Evolutionary conservation across 495 filamentous ascomycete species (phyloP).

Genomic region (Acidiella bohemica): DNA sequence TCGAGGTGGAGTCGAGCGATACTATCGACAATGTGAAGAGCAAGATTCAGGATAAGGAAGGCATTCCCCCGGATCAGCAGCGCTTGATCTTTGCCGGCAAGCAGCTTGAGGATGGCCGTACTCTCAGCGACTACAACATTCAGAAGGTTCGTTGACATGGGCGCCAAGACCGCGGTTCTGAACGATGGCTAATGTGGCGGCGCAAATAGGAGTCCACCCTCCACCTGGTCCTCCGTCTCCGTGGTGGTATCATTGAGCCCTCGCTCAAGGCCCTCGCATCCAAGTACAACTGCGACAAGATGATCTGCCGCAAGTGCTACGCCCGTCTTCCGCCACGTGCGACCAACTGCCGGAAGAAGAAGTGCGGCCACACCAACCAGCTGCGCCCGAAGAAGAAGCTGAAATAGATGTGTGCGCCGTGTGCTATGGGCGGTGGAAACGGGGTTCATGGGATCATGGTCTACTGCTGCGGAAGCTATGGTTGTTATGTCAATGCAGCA

Average conservation of each 20-base stretch:
- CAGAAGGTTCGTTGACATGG: conserved; percentile 64
- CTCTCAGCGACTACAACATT: conserved; percentile 98
- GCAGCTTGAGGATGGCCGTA: conserved; percentile 98
- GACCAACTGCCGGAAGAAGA: conserved; percentile 99
- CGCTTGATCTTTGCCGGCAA: conserved; percentile 99
- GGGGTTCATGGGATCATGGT: no score
- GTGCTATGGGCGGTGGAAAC: no score
- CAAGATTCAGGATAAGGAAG: conserved; percentile 93
- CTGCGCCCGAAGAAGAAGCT: conserved; percentile 99
- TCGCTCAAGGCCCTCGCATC: conserved; percentile 94
- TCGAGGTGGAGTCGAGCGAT: conserved; percentile 73
- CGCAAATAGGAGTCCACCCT: conserved; percentile 82
- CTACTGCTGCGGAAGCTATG: no score
- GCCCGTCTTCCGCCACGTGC: conserved; percentile 94
- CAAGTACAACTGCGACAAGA: conserved; percentile 99
- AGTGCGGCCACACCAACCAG: conserved; percentile 99
- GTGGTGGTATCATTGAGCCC: conserved; percentile 98
- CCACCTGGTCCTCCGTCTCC: conserved; percentile 96
- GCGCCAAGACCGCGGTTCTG: neutral
- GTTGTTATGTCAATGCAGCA: no score
- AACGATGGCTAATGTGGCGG: neutral
- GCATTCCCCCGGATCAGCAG: conserved; percentile 98
- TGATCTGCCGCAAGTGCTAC: conserved; percentile 99
- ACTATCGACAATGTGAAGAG: conserved; percentile 60
- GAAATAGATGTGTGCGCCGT: conserved; percentile 54